Conservation (phyloP, 768 basidiomycete genomes). For the Rossbeevera mucosa region DNA sequence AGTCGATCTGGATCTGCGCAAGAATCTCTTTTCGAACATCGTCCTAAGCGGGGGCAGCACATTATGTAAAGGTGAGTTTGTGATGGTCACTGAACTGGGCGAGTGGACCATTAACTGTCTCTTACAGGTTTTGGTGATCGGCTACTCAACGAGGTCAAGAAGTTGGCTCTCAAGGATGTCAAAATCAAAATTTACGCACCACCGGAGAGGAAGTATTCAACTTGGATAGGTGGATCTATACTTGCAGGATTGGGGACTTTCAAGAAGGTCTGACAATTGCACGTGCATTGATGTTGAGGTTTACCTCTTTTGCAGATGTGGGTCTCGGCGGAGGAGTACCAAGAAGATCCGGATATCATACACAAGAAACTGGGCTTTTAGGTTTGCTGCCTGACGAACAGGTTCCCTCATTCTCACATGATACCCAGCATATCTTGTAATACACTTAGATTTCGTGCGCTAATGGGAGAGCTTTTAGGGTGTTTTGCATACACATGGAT, state of each 20-base stretch:
- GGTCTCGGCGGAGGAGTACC: conserved; percentile 98
- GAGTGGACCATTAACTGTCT: not conserved
- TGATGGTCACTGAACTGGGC: conserved; percentile 1
- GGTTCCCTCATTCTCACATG: conserved; percentile 15
- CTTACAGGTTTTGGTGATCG: conserved; percentile 88
- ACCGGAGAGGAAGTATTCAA: conserved; percentile 97
- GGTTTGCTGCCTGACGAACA: conserved; percentile 13
- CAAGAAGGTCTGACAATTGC: conserved; percentile 67
- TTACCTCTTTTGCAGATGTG: conserved; percentile 70
- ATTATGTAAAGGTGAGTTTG: conserved; percentile 74
- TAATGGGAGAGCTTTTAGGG: conserved; percentile 21
- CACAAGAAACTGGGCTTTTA: conserved; percentile 91
- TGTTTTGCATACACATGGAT: conserved; percentile 25
- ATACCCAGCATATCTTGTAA: conserved; percentile 36
- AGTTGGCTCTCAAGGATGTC: conserved; percentile 88
- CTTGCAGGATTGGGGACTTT: conserved; percentile 94
- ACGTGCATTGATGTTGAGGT: not conserved
- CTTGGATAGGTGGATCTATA: conserved; percentile 97
- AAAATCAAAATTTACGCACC: conserved; percentile 99
- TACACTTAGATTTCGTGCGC: conserved; percentile 25
- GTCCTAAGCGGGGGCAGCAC: conserved; percentile 97
- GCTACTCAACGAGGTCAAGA: conserved; percentile 93
- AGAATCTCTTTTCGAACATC: conserved; percentile 93
- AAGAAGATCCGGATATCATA: conserved; percentile 98
- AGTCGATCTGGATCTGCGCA: conserved; percentile 93